Evolutionary conservation across 2,329 filamentous ascomycete species (phyloP).

Genomic region (Ceratocystis cacaofunesta): DNA sequence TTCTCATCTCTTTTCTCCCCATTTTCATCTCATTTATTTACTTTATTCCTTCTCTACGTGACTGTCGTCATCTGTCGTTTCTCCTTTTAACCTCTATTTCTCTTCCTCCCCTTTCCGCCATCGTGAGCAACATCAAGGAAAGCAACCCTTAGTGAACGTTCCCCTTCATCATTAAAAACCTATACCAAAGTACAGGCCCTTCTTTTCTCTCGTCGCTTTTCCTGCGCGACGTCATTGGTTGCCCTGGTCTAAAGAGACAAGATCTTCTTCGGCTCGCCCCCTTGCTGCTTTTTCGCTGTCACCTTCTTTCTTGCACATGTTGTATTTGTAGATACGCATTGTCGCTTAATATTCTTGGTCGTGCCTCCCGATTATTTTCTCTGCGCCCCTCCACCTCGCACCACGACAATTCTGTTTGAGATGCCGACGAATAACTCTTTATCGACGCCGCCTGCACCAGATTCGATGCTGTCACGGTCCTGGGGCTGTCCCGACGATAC

Average conservation of each 20-base stretch:
- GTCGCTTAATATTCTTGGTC: neutral
- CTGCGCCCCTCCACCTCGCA: neutral
- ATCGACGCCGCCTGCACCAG: constrained; percentile 6
- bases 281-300: neutral
- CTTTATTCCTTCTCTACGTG: too few species aligned
- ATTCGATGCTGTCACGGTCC: neutral
- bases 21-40: too few species aligned
- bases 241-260: neutral
- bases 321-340: neutral
- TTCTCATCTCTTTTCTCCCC: neutral
- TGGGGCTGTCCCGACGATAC: constrained; percentile 11
- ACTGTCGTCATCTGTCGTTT: too few species aligned
- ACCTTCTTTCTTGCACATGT: neutral
- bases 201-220: neutral
- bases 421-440: constrained; percentile 10
- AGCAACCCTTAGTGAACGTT: neutral
- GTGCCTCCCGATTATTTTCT: neutral
- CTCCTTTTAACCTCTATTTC: too few species aligned
- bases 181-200: neutral
- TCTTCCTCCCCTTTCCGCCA: too few species aligned
- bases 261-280: neutral
- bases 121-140: neutral
- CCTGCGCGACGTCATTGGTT: neutral
- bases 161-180: too few species aligned
- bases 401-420: too few species aligned